A percentile compares a stretch with the other conserved stretches of the same genome.
Evolutionary conservation across 495 filamentous ascomycete species (phyloP).

Genomic region (Penicilliopsis zonata): DNA sequence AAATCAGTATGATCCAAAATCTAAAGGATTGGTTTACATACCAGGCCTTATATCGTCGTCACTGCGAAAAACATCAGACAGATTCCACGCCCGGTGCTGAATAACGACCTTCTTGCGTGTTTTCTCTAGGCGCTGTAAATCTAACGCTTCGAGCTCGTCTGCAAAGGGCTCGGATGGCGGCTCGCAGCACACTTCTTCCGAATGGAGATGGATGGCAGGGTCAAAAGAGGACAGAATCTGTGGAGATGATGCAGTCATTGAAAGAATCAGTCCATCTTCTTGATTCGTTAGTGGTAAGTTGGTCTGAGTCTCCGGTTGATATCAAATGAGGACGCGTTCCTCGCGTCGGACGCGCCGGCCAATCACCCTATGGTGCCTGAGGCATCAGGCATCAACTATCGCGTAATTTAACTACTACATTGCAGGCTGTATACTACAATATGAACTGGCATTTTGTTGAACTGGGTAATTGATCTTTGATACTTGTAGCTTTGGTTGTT

Average conservation of each 20-base stretch:
- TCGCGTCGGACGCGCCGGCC: too few species aligned
- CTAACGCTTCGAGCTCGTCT: conserved; percentile 51
- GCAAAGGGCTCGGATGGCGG: conserved; percentile 31
- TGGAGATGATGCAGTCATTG: conserved; percentile 26
- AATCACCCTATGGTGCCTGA: too few species aligned
- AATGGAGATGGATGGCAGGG: conserved; percentile 39
- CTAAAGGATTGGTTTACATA: conserved; percentile 13
- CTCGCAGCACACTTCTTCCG: conserved; percentile 21
- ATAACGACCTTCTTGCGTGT: conserved; percentile 48
- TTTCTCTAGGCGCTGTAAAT: conserved; percentile 36
- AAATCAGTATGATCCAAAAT: conserved; percentile 10
- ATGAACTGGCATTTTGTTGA: too few species aligned
- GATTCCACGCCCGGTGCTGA: conserved; percentile 47
- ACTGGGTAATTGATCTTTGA: too few species aligned
- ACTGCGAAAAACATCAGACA: conserved; percentile 49
- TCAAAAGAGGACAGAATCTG: conserved; percentile 37
- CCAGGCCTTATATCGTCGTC: conserved; percentile 43
- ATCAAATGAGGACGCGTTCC: too few species aligned
- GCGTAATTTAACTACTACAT: too few species aligned
- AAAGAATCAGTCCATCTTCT: too few species aligned
- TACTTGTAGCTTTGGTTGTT: too few species aligned
- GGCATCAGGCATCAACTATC: too few species aligned
- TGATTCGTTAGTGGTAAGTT: too few species aligned
- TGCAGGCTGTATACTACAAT: too few species aligned
- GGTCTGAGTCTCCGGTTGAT: too few species aligned